Base-by-base conservation (phyloP, 1,139 yeast species). In the Yamadazyma friedrichii region DNA sequence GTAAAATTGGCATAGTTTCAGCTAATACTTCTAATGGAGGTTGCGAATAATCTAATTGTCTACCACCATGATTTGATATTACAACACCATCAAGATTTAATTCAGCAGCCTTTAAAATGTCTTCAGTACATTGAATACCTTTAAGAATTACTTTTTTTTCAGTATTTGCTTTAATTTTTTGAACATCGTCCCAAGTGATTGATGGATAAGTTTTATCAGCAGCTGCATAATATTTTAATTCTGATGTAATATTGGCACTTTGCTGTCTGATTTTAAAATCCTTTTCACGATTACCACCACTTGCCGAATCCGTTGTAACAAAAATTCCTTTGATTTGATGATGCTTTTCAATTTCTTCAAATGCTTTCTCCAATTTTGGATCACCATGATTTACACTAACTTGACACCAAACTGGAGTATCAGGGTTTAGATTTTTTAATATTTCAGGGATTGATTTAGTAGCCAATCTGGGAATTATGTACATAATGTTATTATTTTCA, bases 31-130 rank as follows among this genome's bases (percentile, higher is more conserved):
- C 72, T 33, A 76, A 55, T 1, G 81, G 73, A 0, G 81, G 67
- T 42, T 68, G 63, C 2, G 78, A 61, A 31, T 62, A 70, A 42
- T 77, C 82, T 43, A 77, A 56, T 44, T 76, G 79, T 41, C 82
- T 61, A 15, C 82, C 82, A 12, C 82, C 82, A 51, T 76, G 81
- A 49, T 77, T 77, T 6, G 81, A 76, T 15, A 77, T 57, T 10
- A 76, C 68, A 13, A 75, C 74, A 4, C 77, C 82, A 37, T 70
- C 70, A 25, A 72, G 67, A 3, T 69, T 66, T 42, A 65, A 54
- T 42, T 71, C 69, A 6, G 69, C 64, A 0, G 82, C 82, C 39
- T 59, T 52, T 12, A 73, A 55, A 9, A 28, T 1, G 8, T 78
- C 82, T 45, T 76, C 80, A 20, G 64, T 70, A n/a, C 74, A 56